Percentiles rank a stretch among this genome's conserved stretches.
These are phyloP conservation scores for Termitomyces heimii DNA, from an alignment of 768 basidiomycete species.

Conservation along the genomic window DNA sequence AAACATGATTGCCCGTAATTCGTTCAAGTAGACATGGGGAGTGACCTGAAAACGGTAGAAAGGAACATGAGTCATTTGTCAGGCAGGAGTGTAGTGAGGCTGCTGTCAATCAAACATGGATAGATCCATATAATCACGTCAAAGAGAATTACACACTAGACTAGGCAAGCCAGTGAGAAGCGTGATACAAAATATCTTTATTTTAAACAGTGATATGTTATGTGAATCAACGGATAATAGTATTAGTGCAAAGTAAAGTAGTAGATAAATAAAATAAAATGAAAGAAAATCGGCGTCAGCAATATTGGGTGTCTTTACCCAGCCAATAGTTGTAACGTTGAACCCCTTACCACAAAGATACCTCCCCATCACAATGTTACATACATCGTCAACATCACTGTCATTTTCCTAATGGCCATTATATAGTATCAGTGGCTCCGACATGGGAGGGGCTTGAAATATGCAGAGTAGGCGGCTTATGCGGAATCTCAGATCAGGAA, in stretches of 20 bases:
- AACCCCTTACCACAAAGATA: neutral
- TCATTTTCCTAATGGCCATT: slow-evolving; percentile 6
- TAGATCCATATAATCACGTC: too few relatives aligned
- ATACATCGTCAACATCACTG: slow-evolving; percentile 62
- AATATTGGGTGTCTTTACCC: neutral
- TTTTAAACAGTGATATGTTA: neutral
- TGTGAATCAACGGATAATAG: neutral
- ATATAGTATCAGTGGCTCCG: too few relatives aligned
- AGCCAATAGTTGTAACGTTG: too few relatives aligned
- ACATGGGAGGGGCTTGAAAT: neutral
- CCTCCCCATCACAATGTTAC: too few relatives aligned
- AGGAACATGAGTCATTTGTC: too few relatives aligned
- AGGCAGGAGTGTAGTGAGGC: too few relatives aligned
- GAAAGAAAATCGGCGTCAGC: neutral
- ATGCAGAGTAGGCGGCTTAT: neutral
- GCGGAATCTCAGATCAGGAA: neutral
- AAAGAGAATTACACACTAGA: too few relatives aligned
- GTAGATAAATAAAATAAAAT: neutral
- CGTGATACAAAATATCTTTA: neutral
- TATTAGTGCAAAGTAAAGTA: neutral
- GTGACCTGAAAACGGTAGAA: too few relatives aligned
- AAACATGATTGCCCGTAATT: too few relatives aligned
- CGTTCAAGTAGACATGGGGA: too few relatives aligned
- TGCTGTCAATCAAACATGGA: too few relatives aligned
- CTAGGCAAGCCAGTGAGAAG: neutral